Evolutionary conservation across 306 rosid species (phyloP).

Genomic region (Castanea crenata): DNA sequence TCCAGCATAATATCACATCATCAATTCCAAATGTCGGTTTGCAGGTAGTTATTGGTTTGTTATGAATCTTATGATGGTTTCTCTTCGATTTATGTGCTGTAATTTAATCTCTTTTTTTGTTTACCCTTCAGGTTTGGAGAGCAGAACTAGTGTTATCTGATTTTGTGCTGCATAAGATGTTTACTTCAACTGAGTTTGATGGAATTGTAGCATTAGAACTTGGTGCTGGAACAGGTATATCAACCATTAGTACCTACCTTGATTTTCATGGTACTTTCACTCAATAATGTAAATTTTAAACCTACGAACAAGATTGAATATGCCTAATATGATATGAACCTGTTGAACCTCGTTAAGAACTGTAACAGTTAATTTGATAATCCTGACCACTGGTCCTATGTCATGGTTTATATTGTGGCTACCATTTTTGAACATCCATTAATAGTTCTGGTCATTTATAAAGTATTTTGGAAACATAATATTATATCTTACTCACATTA

Average conservation of each 20-base stretch:
- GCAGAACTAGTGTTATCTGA: constrained; percentile 76
- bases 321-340: neutral
- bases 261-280: neutral
- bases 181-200: constrained; percentile 56
- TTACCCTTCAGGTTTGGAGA: constrained; percentile 67
- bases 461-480: neutral
- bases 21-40: constrained; percentile 83
- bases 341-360: neutral
- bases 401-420: neutral
- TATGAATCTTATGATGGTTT: neutral
- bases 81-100: neutral
- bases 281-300: neutral
- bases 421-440: neutral
- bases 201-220: constrained; percentile 68
- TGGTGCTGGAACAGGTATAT: constrained; percentile 87
- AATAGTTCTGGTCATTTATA: too few relatives aligned
- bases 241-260: neutral
- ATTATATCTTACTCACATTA: neutral
- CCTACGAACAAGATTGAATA: neutral
- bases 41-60: constrained; percentile 52
- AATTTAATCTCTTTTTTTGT: neutral
- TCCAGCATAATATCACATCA: constrained; percentile 82
- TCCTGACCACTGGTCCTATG: neutral
- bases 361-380: too few relatives aligned
- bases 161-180: constrained; percentile 67